A percentile compares a stretch with the other conserved stretches of the same genome.
Evolutionary conservation across 805 yeast genomes (phyloP).

Genomic region (Metschnikowia matae): DNA sequence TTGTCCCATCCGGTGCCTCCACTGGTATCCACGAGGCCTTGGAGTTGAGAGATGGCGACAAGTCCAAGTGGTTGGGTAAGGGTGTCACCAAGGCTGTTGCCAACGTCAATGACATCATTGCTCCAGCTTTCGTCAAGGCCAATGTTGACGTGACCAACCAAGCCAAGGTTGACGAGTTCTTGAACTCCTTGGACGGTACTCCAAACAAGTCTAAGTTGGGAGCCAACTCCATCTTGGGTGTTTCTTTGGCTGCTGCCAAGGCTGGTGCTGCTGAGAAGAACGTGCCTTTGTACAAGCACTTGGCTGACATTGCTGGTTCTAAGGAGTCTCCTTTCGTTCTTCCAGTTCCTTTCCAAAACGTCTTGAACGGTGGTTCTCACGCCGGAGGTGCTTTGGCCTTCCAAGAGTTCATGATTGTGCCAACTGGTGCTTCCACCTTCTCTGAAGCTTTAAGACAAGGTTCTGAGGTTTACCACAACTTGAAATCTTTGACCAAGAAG

Average conservation of each 20-base stretch:
- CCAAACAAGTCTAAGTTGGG: conserved; percentile 96
- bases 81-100: conserved; percentile 97
- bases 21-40: conserved; percentile 98
- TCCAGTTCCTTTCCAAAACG: conserved; percentile 99
- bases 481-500: conserved; percentile 90
- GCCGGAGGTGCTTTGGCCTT: conserved; percentile 99
- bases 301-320: conserved; percentile 71
- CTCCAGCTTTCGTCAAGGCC: conserved; percentile 85
- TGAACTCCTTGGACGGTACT: conserved; percentile 88
- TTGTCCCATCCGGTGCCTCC: conserved; percentile 99
- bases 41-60: conserved; percentile 97
- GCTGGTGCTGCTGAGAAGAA: conserved; percentile 97
- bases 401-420: conserved; percentile 99
- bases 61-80: conserved; percentile 96
- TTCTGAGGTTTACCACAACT: conserved; percentile 95
- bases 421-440: conserved; percentile 86
- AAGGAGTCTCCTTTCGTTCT: conserved; percentile 81
- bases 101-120: conserved; percentile 92
- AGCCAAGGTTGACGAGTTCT: conserved; percentile 80
- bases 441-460: conserved; percentile 96
- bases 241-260: conserved; percentile 93
- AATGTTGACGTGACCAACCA: conserved; percentile 84
- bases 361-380: conserved; percentile 98
- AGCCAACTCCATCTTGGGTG: conserved; percentile 98
- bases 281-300: conserved; percentile 90